phyloP scores from a whole-genome alignment of 129 eudicot genomes.

The Lactuca sativa region DNA sequence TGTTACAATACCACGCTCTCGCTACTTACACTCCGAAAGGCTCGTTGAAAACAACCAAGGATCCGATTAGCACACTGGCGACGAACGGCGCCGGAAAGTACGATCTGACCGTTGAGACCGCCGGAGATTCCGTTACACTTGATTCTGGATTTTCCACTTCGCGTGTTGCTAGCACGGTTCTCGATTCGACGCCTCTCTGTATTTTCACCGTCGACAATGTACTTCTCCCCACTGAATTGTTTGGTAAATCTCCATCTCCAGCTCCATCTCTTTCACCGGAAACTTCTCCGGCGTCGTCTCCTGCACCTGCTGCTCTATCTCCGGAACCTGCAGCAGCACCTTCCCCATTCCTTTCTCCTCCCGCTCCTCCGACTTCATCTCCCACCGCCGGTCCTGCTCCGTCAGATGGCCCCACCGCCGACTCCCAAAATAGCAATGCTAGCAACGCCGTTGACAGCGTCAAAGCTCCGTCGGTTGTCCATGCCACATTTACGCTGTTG shows the following conservation, averaged over 20 bases:
- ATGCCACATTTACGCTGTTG: not conserved
- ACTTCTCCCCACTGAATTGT: conserved; percentile 63
- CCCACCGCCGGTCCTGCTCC: conserved; percentile 39
- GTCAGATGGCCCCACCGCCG: conserved; percentile 36
- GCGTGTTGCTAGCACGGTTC: conserved; percentile 60
- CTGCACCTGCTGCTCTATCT: conserved; percentile 32
- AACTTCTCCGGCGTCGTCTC: conserved; percentile 50
- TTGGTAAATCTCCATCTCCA: conserved; percentile 56
- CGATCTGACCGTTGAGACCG: conserved; percentile 46
- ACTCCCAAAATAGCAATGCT: conserved; percentile 32
- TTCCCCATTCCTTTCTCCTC: conserved; percentile 37
- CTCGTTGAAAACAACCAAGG: conserved; percentile 58
- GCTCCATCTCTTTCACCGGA: conserved; percentile 64
- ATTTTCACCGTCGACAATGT: conserved; percentile 74
- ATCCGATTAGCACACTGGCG: conserved; percentile 55
- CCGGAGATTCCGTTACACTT: conserved; percentile 73
- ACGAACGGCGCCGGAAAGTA: conserved; percentile 76
- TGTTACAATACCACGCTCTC: conserved; percentile 75
- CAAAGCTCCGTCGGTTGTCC: conserved; percentile 19
- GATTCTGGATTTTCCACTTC: conserved; percentile 70
- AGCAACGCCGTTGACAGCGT: conserved; percentile 23
- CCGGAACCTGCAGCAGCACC: conserved; percentile 39
- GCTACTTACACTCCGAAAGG: conserved; percentile 66
- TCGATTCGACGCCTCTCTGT: conserved; percentile 76
- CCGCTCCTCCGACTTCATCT: conserved; percentile 33